phyloP scores from a whole-genome alignment of 2,329 filamentous ascomycete species.

The Diaporthe vexans region DNA sequence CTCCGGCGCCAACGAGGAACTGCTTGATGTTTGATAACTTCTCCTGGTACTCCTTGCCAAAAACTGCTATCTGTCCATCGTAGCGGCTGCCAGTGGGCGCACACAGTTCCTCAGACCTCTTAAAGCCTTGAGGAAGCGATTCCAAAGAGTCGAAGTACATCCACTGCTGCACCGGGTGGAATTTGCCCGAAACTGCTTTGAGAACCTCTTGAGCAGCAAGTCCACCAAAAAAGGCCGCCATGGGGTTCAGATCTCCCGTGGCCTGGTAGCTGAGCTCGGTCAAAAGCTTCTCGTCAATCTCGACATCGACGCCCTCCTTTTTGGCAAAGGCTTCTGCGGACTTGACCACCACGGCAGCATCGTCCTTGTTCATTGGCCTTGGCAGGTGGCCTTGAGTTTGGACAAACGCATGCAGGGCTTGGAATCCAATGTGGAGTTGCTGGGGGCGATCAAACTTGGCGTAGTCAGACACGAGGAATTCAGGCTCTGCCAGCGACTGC shows the following conservation, averaged over 20 bases:
- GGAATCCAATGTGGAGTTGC: conserved; percentile 92
- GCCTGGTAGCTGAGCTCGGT: conserved; percentile 96
- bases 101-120: conserved; percentile 88
- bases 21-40: conserved; percentile 92
- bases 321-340: conserved; percentile 81
- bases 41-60: conserved; percentile 93
- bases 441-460: conserved; percentile 97
- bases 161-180: conserved; percentile 95
- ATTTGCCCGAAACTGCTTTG: conserved; percentile 98
- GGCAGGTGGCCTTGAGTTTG: conserved; percentile 83
- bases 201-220: conserved; percentile 94
- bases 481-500: conserved; percentile 85
- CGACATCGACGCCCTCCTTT: conserved; percentile 82
- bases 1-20: conserved; percentile 95
- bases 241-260: conserved; percentile 87
- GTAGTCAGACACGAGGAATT: conserved; percentile 93
- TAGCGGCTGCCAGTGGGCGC: conserved; percentile 88
- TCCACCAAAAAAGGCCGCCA: conserved; percentile 96
- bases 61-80: conserved; percentile 97
- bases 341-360: conserved; percentile 83
- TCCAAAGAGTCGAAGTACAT: conserved; percentile 99
- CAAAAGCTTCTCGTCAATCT: conserved; percentile 92
- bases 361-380: conserved; percentile 84
- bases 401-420: conserved; percentile 90
- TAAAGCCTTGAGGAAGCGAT: conserved; percentile 82